Evolutionary conservation across 805 yeast genomes (phyloP).

Genomic region (Metschnikowia koreensis): DNA sequence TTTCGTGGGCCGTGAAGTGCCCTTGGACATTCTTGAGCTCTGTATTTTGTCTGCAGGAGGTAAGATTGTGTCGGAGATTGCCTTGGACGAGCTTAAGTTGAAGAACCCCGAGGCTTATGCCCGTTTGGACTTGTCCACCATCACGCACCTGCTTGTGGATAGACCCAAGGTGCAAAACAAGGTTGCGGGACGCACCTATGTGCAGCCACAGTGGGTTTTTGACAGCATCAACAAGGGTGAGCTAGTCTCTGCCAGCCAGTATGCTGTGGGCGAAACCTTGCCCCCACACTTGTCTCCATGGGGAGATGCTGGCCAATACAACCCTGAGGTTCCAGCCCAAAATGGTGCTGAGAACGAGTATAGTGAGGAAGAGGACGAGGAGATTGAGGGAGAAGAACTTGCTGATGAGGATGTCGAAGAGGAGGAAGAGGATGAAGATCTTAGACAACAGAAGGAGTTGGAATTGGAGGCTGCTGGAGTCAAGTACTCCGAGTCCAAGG

Average conservation of each 20-base stretch:
- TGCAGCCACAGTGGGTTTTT: constrained; percentile 98
- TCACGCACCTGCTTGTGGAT: constrained; percentile 94
- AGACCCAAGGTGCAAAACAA: constrained; percentile 77
- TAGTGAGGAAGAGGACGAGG: constrained; percentile 47
- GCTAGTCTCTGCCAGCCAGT: constrained; percentile 72
- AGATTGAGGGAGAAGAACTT: constrained; percentile 49
- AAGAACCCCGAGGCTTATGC: constrained; percentile 44
- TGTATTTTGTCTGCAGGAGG: constrained; percentile 87
- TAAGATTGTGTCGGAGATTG: constrained; percentile 77
- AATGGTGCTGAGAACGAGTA: constrained; percentile 42
- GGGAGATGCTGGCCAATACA: constrained; percentile 93
- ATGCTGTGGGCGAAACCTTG: constrained; percentile 90
- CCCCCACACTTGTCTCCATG: constrained; percentile 99
- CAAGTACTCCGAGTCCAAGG: constrained; percentile 58
- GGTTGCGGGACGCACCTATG: constrained; percentile 87
- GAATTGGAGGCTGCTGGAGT: constrained; percentile 82
- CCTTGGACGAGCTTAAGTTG: constrained; percentile 69
- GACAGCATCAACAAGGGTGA: constrained; percentile 81
- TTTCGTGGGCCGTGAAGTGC: constrained; percentile 92
- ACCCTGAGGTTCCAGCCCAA: constrained; percentile 62
- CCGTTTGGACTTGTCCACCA: constrained; percentile 57
- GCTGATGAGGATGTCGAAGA: constrained; percentile 42
- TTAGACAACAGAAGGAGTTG: constrained; percentile 81
- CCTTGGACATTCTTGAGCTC: constrained; percentile 87
- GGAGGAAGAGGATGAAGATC: constrained; percentile 56